Evolutionary conservation across 2,329 filamentous ascomycete genomes (phyloP), one percentile per base, ranked within the genome.

Genomic region (Colletotrichum acutatum): DNA sequence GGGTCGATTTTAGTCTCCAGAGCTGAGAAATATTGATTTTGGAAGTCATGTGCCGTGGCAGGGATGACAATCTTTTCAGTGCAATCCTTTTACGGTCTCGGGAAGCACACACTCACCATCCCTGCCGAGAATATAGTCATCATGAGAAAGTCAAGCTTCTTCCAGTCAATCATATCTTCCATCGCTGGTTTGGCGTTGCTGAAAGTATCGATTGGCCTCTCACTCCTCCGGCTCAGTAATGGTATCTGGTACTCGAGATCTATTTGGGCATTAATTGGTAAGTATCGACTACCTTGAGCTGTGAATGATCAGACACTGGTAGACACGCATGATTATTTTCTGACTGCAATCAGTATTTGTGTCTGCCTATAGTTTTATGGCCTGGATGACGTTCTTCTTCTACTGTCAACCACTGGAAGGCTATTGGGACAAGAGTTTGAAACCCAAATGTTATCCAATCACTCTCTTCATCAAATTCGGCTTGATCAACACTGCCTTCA

Each of bases 111-210:
- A 6, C 68, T 79, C 3, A 82, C 82, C 1, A 79, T 87, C 30
- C 72, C 79, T 1, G 61, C 71, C 0, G 53, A 76, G 1, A 82
- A 84, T 59, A 79, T 81, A 30, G 75, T 76, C n/a, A 76, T 77
- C 3, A 84, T 86, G 66, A 75, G 80, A 2, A 84, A 85, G 56
- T 82, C 84, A 56, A 80, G 82, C 34, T 88, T 84, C 75, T 82
- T 84, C 60, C 84, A 89, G 72, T 83, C 84, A 9, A 78, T 89
- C 59, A 78, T 87, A 58, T 80, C 86, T 26, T 84, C 87, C 75
- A 63, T 68, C 22, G 71, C 65, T 1, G 71, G 65, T 14, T n/a
- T 73, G 54, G 66, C 66, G 24, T 30, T 78, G 14, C 74, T 78
- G 24, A 78, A 78, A 67, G 58, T 77, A 24, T 77, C 77, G n/a